A percentile compares a stretch with the other conserved stretches of the same genome.
Conservation (phyloP, 2,329 filamentous ascomycete species). For the Zalaria sp. region DNA sequence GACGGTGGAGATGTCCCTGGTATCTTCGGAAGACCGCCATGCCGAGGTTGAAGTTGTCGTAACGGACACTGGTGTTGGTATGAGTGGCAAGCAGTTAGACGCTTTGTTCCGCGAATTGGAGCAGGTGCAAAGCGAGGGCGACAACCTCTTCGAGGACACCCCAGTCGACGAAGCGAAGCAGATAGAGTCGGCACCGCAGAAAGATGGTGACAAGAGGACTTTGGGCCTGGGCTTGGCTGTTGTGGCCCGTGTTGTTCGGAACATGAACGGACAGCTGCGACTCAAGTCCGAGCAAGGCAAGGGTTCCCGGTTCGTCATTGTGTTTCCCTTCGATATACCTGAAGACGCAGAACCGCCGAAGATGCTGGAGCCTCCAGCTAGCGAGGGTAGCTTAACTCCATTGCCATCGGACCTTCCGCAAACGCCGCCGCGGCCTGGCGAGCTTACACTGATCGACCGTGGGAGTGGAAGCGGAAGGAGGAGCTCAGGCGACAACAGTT, state of each 20-base stretch:
- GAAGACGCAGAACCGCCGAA: slow-evolving; percentile 15
- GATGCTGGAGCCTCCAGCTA: slow-evolving; percentile 5
- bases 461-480: slow-evolving; percentile 21
- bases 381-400: neutral
- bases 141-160: slow-evolving; percentile 22
- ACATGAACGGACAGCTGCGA: slow-evolving; percentile 78
- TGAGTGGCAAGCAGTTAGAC: slow-evolving; percentile 43
- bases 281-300: slow-evolving; percentile 72
- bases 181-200: slow-evolving; percentile 12
- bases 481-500: slow-evolving; percentile 4
- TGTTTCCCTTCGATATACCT: slow-evolving; percentile 59
- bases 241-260: slow-evolving; percentile 74
- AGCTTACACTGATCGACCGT: slow-evolving; percentile 49
- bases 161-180: slow-evolving; percentile 17
- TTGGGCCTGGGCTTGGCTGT: slow-evolving; percentile 75
- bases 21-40: slow-evolving; percentile 36
- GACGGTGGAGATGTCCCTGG: slow-evolving; percentile 54
- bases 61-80: slow-evolving; percentile 59
- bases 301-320: slow-evolving; percentile 70
- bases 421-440: slow-evolving; percentile 23
- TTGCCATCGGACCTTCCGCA: neutral
- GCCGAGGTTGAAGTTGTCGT: slow-evolving; percentile 61
- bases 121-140: slow-evolving; percentile 49
- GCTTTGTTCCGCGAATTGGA: slow-evolving; percentile 46
- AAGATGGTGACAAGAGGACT: slow-evolving; percentile 28